Base-by-base conservation (phyloP, 805 yeast species). In the Yarrowia yakushimensis region DNA sequence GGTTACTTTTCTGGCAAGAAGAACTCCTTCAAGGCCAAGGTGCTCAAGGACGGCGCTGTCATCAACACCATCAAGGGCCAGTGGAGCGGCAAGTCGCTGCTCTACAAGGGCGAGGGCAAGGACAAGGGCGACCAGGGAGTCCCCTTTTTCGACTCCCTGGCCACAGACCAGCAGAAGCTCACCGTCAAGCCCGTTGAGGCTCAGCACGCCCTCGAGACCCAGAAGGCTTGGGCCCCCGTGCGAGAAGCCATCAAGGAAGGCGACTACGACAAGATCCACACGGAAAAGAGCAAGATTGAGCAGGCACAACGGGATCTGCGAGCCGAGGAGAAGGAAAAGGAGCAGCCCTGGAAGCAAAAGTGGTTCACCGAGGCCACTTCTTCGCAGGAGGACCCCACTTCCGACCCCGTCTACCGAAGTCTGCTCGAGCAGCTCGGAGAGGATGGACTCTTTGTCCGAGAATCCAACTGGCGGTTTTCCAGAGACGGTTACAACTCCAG, bases 1-100 rank as follows among this genome's bases (percentile, higher is more conserved):
- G 99, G 99, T 31, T 94, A 91, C 77, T 90, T 94, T 72, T 82
- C 90, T 20, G 99, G 99, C 69, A 93, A 92, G 80, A 93, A 92
- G 79, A 92, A 94, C 77, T 76, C 91, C 17, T 90, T 87, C 78
- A 94, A 92, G 76, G 96, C 96, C 25, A 82, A 93, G 71, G 80
- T 94, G 65, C 88, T 72, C 72, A 81, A 81, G 68, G 71, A 77
- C 62, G 82, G 82, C 67, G 77, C 78, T 64, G 89, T 96, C 0
- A 75, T 90, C 63, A 88, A 82, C 76, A 88, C 96, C 15, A 85
- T 94, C 65, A 70, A 79, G 50, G 99, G 99, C 50, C 97, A 91
- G 78, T 94, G 98, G 99, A 85, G 94, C 15, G 93, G 87, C 31
- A 77, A 78, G 66, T 87, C 93, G 17, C 8, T 25, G 31, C 80